phyloP scores from a whole-genome alignment of 371 early-diverging fungal species.

The Syncephalastrum contaminatum region DNA sequence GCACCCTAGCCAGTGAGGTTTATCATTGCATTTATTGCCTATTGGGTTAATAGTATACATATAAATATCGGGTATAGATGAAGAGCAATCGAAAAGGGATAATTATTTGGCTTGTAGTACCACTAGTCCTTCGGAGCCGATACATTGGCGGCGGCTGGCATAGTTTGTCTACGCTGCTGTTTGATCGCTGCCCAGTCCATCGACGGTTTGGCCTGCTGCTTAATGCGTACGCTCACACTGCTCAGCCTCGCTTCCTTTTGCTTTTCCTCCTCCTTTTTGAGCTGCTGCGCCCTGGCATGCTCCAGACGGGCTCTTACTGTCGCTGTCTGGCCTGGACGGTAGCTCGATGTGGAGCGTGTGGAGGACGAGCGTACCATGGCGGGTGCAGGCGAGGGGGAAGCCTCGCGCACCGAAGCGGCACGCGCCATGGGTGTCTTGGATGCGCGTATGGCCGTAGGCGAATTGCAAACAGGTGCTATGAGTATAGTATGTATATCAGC shows the following conservation, averaged over 20 bases:
- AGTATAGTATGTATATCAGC: background rate
- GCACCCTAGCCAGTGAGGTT: too few species aligned
- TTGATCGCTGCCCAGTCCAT: slow-evolving; percentile 40
- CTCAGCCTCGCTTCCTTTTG: slow-evolving; percentile 19
- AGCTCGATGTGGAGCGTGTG: slow-evolving; percentile 11
- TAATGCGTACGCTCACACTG: slow-evolving; percentile 21
- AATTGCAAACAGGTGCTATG: background rate
- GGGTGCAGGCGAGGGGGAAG: slow-evolving; percentile 8
- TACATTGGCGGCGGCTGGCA: slow-evolving; percentile 8
- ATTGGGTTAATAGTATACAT: too few species aligned
- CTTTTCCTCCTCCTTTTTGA: slow-evolving; percentile 25
- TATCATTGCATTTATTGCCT: too few species aligned
- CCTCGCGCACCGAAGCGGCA: background rate
- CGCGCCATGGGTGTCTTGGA: slow-evolving; percentile 3
- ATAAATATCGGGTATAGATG: too few species aligned
- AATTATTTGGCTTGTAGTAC: too few species aligned
- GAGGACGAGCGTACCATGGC: slow-evolving; percentile 15
- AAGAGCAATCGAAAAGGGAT: too few species aligned
- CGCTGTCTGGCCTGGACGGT: slow-evolving; percentile 34
- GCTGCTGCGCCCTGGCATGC: slow-evolving; percentile 35
- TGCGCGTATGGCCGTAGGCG: background rate
- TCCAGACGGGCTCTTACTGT: slow-evolving; percentile 46
- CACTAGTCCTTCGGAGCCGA: too few species aligned
- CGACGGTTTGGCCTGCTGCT: slow-evolving; percentile 31
- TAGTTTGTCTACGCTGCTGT: slow-evolving; percentile 32